Evolutionary conservation across 192 early-diverging fungal genomes (phyloP), one percentile per base, ranked within the genome.

Genomic region (Coemansia reversa): DNA sequence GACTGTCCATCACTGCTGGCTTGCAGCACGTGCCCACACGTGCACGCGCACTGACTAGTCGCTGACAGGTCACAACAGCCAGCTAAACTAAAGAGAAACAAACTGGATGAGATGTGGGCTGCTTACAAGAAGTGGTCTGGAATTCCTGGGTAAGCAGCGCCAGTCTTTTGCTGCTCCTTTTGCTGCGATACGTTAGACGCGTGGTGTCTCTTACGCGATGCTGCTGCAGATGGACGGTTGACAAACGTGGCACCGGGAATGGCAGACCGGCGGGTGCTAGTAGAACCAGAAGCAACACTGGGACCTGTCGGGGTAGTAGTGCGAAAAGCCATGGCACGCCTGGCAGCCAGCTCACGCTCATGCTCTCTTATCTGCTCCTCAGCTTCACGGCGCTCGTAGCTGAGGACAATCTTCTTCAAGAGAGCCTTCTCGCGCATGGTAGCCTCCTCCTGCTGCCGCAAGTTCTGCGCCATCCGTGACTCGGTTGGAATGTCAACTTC

Each of bases 381-480:
- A n/a, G 70, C 72, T 18, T 74, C 71, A 14, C 77, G 77, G 22
- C 70, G 69, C 66, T 97, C 93, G 54, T 96, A 98, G 67, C 86
- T 90, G 24, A 99, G 82, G 9, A 99, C 97, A 28, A 98, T 74
- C 64, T 89, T 81, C 75, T 99, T 99, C 69, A 99, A 81, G 47
- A 93, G 90, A 58, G 86, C 86, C 60, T 92, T 90, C 72, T 98
- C 96, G 57, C 91, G 90, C 52, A 91, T 84, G 24, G 93, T 91
- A 18, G 90, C 89, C 75, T 95, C 91, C 68, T 93, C 92, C 66
- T 95, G 94, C 35, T 83, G 85, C 16, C 89, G 80, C 7, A 94
- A 90, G 58, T 83, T 92, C 54, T 88, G 77, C 0, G 92, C 97
- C 67, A 99, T 88, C 19, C 84, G 77, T 62, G 90, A 94, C 75